Evolutionary conservation across 768 basidiomycete species (phyloP).

Genomic region (Macrolepiota fuliginosa): DNA sequence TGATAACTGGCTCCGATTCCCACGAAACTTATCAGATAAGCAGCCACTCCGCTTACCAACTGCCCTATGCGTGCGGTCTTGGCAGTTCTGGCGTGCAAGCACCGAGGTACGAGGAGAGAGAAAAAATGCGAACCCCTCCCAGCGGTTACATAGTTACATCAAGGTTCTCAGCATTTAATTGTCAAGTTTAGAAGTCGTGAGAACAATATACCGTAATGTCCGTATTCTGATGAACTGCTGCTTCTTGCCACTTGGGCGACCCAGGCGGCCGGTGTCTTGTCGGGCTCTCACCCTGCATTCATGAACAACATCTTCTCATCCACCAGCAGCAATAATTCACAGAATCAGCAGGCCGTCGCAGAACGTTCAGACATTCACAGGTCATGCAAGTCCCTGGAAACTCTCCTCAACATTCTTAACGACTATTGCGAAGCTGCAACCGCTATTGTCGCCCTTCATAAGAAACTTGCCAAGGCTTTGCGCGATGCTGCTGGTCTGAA

Average conservation of each 20-base stretch:
- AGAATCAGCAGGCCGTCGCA: constrained; percentile 20
- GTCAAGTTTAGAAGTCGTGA: neutral
- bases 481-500: constrained; percentile 63
- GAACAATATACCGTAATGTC: constrained; percentile 1
- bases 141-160: no score
- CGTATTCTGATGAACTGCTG: constrained; percentile 2
- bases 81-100: no score
- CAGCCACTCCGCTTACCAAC: neutral
- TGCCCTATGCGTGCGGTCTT: no score
- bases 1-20: constrained; percentile 9
- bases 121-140: no score
- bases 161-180: no score
- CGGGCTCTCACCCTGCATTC: neutral
- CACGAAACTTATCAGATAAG: constrained; percentile 4
- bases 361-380: constrained; percentile 78
- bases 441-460: constrained; percentile 63
- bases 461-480: constrained; percentile 71
- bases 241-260: neutral
- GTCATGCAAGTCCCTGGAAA: constrained; percentile 74
- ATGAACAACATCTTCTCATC: constrained; percentile 9
- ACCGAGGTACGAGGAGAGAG: no score
- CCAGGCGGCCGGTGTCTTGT: neutral
- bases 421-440: constrained; percentile 75
- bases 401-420: constrained; percentile 60
- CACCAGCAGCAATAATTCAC: neutral